Evolutionary conservation across 2,329 filamentous ascomycete species (phyloP).

Genomic region (Sarocladiaceae sp.): DNA sequence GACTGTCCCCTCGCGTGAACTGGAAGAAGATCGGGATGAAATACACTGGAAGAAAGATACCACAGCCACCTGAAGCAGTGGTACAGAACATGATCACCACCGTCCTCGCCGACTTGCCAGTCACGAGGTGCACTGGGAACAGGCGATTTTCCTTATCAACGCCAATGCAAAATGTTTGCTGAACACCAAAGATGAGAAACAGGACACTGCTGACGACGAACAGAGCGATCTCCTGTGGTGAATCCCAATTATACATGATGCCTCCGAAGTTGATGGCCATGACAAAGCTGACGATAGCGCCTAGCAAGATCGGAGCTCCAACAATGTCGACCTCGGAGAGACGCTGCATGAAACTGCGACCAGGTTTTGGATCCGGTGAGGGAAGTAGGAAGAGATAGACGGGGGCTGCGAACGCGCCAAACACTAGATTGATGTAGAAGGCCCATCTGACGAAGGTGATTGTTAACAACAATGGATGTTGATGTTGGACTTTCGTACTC

Average conservation of each 20-base stretch:
- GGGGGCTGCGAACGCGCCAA: slow-evolving; percentile 29
- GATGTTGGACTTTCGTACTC: no score
- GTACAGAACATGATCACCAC: slow-evolving; percentile 31
- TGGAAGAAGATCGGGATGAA: slow-evolving; percentile 46
- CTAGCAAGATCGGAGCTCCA: slow-evolving; percentile 33
- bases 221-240: slow-evolving; percentile 33
- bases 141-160: slow-evolving; percentile 18
- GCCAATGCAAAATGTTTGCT: slow-evolving; percentile 18
- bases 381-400: slow-evolving; percentile 24
- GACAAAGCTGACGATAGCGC: slow-evolving; percentile 29
- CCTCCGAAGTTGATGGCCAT: slow-evolving; percentile 45
- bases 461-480: no score
- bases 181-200: slow-evolving; percentile 21
- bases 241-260: slow-evolving; percentile 35
- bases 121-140: slow-evolving; percentile 36
- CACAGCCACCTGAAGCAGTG: slow-evolving; percentile 24
- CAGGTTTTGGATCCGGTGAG: slow-evolving; percentile 10
- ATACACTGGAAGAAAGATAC: slow-evolving; percentile 28
- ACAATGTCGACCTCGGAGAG: slow-evolving; percentile 31
- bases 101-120: slow-evolving; percentile 21
- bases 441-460: no score
- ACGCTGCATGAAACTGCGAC: slow-evolving; percentile 14
- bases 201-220: slow-evolving; percentile 35
- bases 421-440: slow-evolving; percentile 42
- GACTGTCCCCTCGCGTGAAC: slow-evolving; percentile 34